Percentiles rank a stretch among this genome's conserved stretches.
Evolutionary conservation across 2,329 filamentous ascomycete genomes (phyloP).

Genomic region (Penicillium paneum): DNA sequence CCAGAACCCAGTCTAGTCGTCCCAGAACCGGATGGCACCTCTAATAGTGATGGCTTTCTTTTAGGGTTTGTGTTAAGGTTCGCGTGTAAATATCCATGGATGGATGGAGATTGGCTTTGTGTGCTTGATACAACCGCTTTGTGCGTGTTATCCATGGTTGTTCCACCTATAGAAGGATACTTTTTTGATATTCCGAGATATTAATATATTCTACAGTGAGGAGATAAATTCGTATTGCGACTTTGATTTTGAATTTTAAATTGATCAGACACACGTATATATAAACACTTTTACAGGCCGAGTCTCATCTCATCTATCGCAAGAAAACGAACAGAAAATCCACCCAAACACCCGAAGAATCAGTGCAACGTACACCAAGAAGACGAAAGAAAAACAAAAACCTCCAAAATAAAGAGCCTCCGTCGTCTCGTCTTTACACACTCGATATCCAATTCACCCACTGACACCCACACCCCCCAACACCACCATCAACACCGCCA

Average conservation of each 20-base stretch:
- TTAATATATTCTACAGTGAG: neutral
- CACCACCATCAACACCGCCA: conserved; percentile 57
- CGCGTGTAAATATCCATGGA: too few species aligned
- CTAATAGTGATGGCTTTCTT: too few species aligned
- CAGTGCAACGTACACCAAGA: neutral
- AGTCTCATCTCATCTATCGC: neutral
- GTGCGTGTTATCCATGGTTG: neutral
- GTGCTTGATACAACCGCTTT: neutral
- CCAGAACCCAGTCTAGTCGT: neutral
- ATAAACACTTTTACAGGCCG: neutral
- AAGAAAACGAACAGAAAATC: neutral
- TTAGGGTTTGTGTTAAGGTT: neutral
- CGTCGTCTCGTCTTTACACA: neutral
- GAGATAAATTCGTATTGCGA: neutral
- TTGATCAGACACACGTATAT: neutral
- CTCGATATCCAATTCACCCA: conserved; percentile 54
- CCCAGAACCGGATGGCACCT: neutral
- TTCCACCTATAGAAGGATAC: too few species aligned
- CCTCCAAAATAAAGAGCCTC: too few species aligned
- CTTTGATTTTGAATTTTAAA: neutral
- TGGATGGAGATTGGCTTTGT: neutral
- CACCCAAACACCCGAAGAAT: neutral
- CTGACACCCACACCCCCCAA: conserved; percentile 57
- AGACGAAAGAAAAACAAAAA: neutral
- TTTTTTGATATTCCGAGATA: neutral